Evolutionary conservation across 495 filamentous ascomycete genomes (phyloP), one percentile per base, ranked within the genome.

Genomic region (Mytilinidion resinicola): DNA sequence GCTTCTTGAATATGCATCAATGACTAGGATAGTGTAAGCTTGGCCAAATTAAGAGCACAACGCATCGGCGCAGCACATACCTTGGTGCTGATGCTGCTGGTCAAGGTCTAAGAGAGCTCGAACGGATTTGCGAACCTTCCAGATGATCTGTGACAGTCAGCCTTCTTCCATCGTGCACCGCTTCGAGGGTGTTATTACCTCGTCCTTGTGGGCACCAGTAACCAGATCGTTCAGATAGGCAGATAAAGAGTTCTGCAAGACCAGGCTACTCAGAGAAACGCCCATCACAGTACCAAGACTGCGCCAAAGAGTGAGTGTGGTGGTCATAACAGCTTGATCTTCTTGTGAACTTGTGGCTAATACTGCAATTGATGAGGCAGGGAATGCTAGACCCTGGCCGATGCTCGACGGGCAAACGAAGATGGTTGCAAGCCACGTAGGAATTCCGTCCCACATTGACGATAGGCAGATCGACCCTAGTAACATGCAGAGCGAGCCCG

Each of bases 261-360:
- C 81, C 63, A 89, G 78, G 66, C 85, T 89, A 55, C 83, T 86
- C 33, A 77, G 74, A 4, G 86, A 79, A 30, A 91, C 81, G 8
- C 88, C 88, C 64, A 91, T 76, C 1, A 91, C 86, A 44, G 75
- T 78, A 9, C 87, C 88, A 33, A 90, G 67, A 47, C 80, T 82
- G 15, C 87, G 73, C 78, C 82, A 88, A 14, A 91, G 71, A 8
- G 84, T 80, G 46, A 90, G 65, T 0, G 87, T 90, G 33, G 79
- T 84, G 0, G 85, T 89, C 10, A 86, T 85, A 17, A 90, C 84
- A 3, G 88, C 87, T 64, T 90, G 86, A 36, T 90, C 83, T n/a
- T 77, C 73, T 59, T 86, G 83, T 9, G 80, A 76, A 47, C 81
- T 83, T 0, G 82, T 82, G 1, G 85, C 85, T 4, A 91, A 80